Conservation (phyloP, 352 stramenopile genomes). For the Globisporangium orthogonon region DNA sequence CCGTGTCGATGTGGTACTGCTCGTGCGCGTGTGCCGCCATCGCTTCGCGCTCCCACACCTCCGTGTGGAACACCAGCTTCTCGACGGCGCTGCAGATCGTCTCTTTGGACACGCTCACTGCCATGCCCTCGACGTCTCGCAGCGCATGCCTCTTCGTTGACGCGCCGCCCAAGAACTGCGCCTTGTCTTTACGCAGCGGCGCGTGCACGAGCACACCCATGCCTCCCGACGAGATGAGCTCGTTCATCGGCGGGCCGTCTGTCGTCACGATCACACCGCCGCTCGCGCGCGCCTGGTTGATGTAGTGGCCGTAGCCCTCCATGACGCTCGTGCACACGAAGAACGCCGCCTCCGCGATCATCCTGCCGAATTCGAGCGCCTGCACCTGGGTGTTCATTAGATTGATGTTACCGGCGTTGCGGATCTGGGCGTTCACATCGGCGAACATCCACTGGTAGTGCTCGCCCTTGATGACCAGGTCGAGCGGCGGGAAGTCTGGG, state of each 20-base stretch:
- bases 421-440: constrained; percentile 2
- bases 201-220: constrained; percentile 28
- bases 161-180: constrained; percentile 30
- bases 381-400: constrained; percentile 25
- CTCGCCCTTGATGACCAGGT: constrained; percentile 26
- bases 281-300: constrained; percentile 51
- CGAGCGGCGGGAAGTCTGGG: constrained; percentile 33
- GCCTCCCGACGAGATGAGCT: constrained; percentile 25
- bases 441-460: constrained; percentile 14
- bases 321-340: constrained; percentile 50
- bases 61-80: no score
- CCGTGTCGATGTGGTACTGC: constrained; percentile 57
- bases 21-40: constrained; percentile 31
- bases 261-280: constrained; percentile 44
- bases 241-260: constrained; percentile 49
- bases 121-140: constrained; percentile 20
- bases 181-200: constrained; percentile 1
- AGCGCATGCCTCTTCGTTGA: constrained; percentile 25
- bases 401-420: constrained; percentile 13
- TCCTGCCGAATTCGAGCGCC: constrained; percentile 24
- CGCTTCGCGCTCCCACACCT: neutral
- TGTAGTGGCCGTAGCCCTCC: constrained; percentile 60
- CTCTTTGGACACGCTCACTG: constrained; percentile 39
- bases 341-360: constrained; percentile 31
- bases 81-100: neutral